A percentile compares a stretch with the other conserved stretches of the same genome.
Evolutionary conservation across 768 basidiomycete genomes (phyloP).

Genomic region (Cystofilobasidium macerans): DNA sequence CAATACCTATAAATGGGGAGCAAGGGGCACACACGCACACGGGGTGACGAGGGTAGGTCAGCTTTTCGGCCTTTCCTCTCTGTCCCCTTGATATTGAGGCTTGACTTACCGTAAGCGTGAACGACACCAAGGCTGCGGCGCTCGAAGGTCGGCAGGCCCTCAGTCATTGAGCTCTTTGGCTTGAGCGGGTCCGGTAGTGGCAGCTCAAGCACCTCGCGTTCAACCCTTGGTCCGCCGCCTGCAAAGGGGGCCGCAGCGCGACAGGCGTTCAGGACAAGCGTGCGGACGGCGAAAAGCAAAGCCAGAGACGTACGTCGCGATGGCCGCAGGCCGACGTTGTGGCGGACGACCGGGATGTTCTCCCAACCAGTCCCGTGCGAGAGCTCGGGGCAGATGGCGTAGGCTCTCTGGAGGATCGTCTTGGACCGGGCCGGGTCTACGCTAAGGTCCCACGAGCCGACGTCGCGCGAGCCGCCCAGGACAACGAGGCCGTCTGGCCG

Average conservation of each 20-base stretch:
- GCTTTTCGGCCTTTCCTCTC: neutral
- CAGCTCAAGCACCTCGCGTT: conserved; percentile 2
- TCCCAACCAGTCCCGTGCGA: conserved; percentile 23
- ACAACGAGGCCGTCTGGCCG: conserved; percentile 20
- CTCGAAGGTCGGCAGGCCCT: neutral
- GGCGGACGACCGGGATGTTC: conserved; percentile 12
- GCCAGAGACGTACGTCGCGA: neutral
- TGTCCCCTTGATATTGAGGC: neutral
- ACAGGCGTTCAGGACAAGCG: neutral
- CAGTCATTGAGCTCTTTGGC: neutral
- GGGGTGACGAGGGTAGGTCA: neutral
- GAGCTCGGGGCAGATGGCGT: conserved; percentile 17
- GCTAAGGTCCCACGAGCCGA: conserved; percentile 21
- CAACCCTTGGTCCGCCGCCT: conserved; percentile 13
- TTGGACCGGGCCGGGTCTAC: conserved; percentile 14
- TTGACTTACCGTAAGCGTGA: conserved; percentile 3
- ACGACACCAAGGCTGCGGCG: neutral
- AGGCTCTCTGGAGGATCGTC: conserved; percentile 19
- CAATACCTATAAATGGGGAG: conserved; percentile 7
- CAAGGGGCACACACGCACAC: neutral
- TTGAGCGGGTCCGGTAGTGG: neutral
- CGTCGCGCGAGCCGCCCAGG: conserved; percentile 19
- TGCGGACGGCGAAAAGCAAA: no score
- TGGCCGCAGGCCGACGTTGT: conserved; percentile 17
- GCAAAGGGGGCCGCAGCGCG: neutral